phyloP scores from a whole-genome alignment of 176 grass and related monocot species.

The bread wheat (Triticum aestivum) region DNA sequence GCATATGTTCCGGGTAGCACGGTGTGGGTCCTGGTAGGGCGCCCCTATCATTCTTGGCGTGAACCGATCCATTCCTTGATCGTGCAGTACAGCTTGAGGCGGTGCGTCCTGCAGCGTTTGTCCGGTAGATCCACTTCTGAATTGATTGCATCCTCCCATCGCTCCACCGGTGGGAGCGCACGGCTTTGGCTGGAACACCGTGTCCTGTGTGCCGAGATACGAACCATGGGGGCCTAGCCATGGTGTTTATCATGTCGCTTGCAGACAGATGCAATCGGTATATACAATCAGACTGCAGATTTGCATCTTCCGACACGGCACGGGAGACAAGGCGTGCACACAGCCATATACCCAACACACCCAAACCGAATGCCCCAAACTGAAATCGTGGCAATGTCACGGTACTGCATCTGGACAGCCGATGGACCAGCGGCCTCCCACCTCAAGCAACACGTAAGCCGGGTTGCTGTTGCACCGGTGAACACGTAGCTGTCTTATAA shows the following conservation, averaged over 20 bases:
- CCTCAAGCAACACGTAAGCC: neutral
- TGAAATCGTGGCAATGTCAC: neutral
- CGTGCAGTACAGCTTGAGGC: neutral
- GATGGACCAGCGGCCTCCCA: neutral
- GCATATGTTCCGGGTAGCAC: neutral
- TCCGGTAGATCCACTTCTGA: slow-evolving; percentile 22
- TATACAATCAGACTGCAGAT: neutral
- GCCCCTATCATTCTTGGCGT: neutral
- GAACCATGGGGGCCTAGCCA: neutral
- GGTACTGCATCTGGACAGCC: neutral
- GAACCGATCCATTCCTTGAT: neutral
- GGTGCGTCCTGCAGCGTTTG: neutral
- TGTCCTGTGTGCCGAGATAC: neutral
- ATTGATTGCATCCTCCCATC: neutral
- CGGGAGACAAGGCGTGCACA: neutral
- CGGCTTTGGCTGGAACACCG: neutral
- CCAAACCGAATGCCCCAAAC: neutral
- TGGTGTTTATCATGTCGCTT: neutral
- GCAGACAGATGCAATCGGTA: neutral
- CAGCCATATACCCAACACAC: neutral
- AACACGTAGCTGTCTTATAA: neutral
- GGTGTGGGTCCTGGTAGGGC: neutral
- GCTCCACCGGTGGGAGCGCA: neutral
- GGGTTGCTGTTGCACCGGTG: neutral
- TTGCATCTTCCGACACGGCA: neutral